Base-by-base conservation (phyloP, 495 filamentous ascomycete species). In the Cryomyces minteri region DNA sequence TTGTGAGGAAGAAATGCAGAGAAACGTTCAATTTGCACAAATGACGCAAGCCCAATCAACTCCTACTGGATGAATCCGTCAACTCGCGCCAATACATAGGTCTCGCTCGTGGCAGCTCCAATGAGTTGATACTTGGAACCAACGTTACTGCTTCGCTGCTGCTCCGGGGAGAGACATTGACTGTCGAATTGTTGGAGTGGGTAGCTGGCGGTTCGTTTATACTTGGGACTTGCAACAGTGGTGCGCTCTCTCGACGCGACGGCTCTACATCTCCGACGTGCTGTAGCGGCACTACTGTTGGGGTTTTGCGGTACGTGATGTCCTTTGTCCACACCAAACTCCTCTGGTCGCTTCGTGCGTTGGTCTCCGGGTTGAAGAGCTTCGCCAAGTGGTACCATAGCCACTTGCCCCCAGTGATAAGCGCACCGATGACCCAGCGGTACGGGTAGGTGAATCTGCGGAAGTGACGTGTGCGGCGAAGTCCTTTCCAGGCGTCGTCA, bases 381-480 rank as follows among this genome's bases (percentile, higher is more conserved):
- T 14, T 38, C 9, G 12, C 2, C 9, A 38, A 14, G 34, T 38
- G 34, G 34, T 38, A 38, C 34, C 34, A 14, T 9, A 10, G 12
- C 9, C 9, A 14, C 34, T 38, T 38, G 12, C 9, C 9, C 9
- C 3, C 34, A 38, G 9, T 9, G 3, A 38, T 38, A 14, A 38
- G 9, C 12, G 12, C 9, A 32, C 46, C 11, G 7, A 25, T 10
- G 18, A 46, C 11, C 36, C 39, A 42, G 4, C 48, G 48, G 5
- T 41, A 5, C 28, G 48, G 48, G 29, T 34, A 46, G 4, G 44
- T 50, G 4, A 36, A 28, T 1, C 37, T 37, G 4, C 48, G 34
- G 28, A 50, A 50, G 6, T 4, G 43, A n/a, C 44, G 14, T 6
- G 45, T 43, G 6, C 38, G 36, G 12, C 38, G 43, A 9, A 50